Evolutionary conservation across 176 grass and related monocot genomes (phyloP).

Genomic region (Elymus sibiricus): DNA sequence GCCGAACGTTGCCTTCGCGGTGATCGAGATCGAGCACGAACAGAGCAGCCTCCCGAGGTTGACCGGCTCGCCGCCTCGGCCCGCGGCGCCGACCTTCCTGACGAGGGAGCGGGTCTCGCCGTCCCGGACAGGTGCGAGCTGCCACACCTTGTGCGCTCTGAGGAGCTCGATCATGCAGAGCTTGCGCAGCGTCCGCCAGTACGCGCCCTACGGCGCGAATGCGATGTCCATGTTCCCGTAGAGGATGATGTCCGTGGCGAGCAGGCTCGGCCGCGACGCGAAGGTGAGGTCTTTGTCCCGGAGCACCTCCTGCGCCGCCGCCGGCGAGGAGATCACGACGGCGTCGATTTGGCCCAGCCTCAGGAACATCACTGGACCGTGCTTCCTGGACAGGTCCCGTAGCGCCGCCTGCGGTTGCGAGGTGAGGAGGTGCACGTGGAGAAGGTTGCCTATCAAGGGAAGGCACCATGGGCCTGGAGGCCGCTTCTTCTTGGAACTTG

Average conservation of each 20-base stretch:
- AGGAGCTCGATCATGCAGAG: constrained; percentile 32
- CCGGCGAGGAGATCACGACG: constrained; percentile 1
- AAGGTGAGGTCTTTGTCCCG: constrained; percentile 23
- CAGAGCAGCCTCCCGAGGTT: constrained; percentile 5
- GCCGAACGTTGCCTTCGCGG: background rate
- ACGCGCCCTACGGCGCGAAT: constrained; percentile 23
- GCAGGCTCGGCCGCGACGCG: background rate
- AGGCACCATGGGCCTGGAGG: background rate
- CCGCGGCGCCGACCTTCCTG: background rate
- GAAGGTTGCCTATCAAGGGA: constrained; percentile 27
- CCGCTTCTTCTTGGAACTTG: background rate
- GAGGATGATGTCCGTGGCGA: background rate
- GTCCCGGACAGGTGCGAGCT: constrained; percentile 19
- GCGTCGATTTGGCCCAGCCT: constrained; percentile 23
- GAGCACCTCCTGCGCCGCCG: background rate
- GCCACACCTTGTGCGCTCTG: background rate
- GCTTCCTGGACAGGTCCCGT: background rate
- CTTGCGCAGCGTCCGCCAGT: constrained; percentile 41
- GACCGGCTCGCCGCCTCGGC: background rate
- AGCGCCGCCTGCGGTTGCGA: constrained; percentile 8
- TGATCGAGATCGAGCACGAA: background rate
- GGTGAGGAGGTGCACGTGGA: constrained; percentile 19
- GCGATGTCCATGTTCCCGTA: constrained; percentile 28
- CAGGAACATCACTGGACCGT: constrained; percentile 35
- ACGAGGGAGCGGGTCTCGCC: background rate